Conservation (phyloP, 2,329 filamentous ascomycete species). For the Botrytis pseudocinerea region DNA sequence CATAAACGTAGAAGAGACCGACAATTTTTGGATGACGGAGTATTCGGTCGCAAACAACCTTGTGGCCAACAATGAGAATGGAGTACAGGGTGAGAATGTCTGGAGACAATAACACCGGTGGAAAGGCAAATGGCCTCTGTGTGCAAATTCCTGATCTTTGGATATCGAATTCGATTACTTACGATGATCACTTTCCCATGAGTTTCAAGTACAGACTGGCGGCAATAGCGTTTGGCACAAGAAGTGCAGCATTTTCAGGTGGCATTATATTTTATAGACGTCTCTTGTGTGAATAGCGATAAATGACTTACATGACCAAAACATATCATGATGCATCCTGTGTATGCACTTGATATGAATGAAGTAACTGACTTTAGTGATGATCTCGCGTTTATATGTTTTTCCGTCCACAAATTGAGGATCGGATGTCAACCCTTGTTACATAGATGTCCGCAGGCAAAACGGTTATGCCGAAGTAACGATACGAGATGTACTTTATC, state of each 20-base stretch:
- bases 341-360: constrained; percentile 5
- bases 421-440: background rate
- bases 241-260: constrained; percentile 19
- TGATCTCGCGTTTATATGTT: constrained; percentile 8
- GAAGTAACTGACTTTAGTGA: constrained; percentile 2
- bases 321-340: constrained; percentile 14
- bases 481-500: constrained; percentile 4
- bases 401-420: constrained; percentile 15
- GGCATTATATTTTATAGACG: constrained; percentile 13
- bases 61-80: constrained; percentile 27
- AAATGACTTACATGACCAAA: constrained; percentile 15
- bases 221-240: constrained; percentile 16
- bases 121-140: constrained; percentile 42
- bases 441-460: background rate
- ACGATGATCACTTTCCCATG: constrained; percentile 4
- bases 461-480: constrained; percentile 11
- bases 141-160: constrained; percentile 32
- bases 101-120: constrained; percentile 42
- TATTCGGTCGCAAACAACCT: constrained; percentile 35
- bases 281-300: constrained; percentile 19
- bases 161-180: constrained; percentile 36
- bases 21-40: constrained; percentile 46
- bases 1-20: constrained; percentile 51
- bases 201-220: constrained; percentile 22
- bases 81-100: constrained; percentile 35